Conservation (phyloP, 2,329 filamentous ascomycete species). For the Colletotrichum liriopes region DNA sequence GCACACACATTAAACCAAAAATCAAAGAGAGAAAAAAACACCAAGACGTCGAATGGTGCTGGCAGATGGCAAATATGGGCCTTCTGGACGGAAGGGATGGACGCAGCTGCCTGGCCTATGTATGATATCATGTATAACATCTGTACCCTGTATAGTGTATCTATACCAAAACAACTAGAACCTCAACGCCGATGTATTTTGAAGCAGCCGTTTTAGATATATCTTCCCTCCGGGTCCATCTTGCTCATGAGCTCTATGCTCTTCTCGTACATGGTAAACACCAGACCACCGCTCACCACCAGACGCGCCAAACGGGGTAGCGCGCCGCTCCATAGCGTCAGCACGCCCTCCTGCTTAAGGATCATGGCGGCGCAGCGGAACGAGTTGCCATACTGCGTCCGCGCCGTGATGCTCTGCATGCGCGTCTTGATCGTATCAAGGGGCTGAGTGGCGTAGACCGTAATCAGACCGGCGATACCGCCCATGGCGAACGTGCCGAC, state of each 20-base stretch:
- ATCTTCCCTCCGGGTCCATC: conserved; percentile 86
- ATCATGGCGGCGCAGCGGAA: conserved; percentile 87
- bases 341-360: conserved; percentile 87
- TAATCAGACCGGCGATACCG: conserved; percentile 89
- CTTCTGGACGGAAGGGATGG: neutral
- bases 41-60: neutral
- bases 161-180: conserved; percentile 39
- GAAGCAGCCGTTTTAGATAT: conserved; percentile 70
- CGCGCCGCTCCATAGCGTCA: conserved; percentile 96
- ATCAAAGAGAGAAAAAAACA: neutral
- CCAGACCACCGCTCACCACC: conserved; percentile 94
- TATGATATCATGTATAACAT: conserved; percentile 43
- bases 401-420: conserved; percentile 97
- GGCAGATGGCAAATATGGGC: neutral
- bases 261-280: conserved; percentile 99
- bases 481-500: conserved; percentile 93
- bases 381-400: conserved; percentile 86
- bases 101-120: conserved; percentile 19
- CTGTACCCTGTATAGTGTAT: conserved; percentile 41
- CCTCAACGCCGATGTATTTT: conserved; percentile 28
- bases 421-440: conserved; percentile 96
- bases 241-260: conserved; percentile 88
- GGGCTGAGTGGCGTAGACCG: conserved; percentile 83
- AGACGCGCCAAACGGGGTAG: conserved; percentile 87
- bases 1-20: neutral